Evolutionary conservation across 805 yeast species (phyloP).

Genomic region (Kuraishia capsulata): DNA sequence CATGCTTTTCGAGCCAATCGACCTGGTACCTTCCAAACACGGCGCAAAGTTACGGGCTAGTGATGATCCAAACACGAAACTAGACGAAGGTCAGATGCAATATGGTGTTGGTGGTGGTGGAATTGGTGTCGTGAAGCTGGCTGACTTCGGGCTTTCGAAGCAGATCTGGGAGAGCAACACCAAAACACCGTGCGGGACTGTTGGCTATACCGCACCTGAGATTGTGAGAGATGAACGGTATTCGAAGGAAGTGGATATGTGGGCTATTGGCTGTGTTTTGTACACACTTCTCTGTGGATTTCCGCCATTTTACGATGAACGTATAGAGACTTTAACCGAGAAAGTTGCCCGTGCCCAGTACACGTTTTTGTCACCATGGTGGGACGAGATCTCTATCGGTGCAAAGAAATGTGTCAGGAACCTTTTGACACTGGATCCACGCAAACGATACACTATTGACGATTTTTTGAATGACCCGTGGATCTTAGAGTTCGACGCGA

Average conservation of each 20-base stretch:
- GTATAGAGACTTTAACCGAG: slow-evolving; percentile 63
- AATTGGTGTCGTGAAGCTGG: slow-evolving; percentile 81
- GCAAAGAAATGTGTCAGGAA: slow-evolving; percentile 66
- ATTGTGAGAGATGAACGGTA: slow-evolving; percentile 90
- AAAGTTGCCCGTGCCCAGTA: slow-evolving; percentile 76
- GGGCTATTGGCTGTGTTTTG: slow-evolving; percentile 96
- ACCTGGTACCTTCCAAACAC: slow-evolving; percentile 29
- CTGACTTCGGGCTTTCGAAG: slow-evolving; percentile 93
- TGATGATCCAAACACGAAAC: slow-evolving; percentile 62
- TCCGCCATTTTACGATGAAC: slow-evolving; percentile 92
- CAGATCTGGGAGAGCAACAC: slow-evolving; percentile 82
- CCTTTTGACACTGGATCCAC: slow-evolving; percentile 65
- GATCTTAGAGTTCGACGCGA: slow-evolving; percentile 31
- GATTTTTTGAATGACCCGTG: slow-evolving; percentile 72
- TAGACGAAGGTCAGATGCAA: slow-evolving; percentile 80
- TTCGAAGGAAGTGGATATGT: slow-evolving; percentile 93
- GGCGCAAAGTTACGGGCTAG: slow-evolving; percentile 41
- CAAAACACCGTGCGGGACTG: slow-evolving; percentile 98
- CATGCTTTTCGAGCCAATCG: slow-evolving; percentile 55
- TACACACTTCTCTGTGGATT: slow-evolving; percentile 93
- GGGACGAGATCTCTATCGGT: slow-evolving; percentile 69
- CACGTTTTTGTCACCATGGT: slow-evolving; percentile 75
- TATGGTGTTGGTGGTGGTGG: slow-evolving; percentile 89
- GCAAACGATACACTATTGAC: slow-evolving; percentile 57
- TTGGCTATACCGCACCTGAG: slow-evolving; percentile 98